Conservation (phyloP, 2,329 filamentous ascomycete genomes). For the Penicillium sclerotigenum region DNA sequence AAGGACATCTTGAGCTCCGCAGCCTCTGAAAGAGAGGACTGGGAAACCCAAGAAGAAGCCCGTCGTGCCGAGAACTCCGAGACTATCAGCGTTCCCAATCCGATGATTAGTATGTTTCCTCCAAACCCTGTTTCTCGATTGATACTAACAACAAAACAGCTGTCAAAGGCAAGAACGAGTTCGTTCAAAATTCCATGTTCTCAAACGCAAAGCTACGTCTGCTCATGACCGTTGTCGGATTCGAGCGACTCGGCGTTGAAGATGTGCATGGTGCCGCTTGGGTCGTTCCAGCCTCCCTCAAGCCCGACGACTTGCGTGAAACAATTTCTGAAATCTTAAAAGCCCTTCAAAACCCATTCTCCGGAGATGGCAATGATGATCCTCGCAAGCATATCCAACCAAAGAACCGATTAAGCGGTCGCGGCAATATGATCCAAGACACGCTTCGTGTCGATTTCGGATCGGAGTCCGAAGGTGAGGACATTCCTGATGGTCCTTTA, state of each 20-base stretch:
- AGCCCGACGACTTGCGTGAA: constrained; percentile 64
- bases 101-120: constrained; percentile 48
- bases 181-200: constrained; percentile 71
- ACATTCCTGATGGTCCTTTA: constrained; percentile 56
- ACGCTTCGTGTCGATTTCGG: constrained; percentile 60
- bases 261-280: constrained; percentile 75
- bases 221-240: constrained; percentile 72
- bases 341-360: constrained; percentile 73
- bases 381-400: constrained; percentile 78
- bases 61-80: constrained; percentile 45
- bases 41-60: constrained; percentile 69
- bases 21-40: constrained; percentile 69
- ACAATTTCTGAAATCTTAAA: constrained; percentile 70
- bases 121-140: neutral
- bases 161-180: constrained; percentile 63
- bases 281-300: constrained; percentile 67
- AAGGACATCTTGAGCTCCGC: constrained; percentile 68
- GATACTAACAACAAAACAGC: constrained; percentile 39
- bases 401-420: constrained; percentile 51
- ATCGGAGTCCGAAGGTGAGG: constrained; percentile 64
- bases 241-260: constrained; percentile 62
- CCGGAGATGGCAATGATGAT: constrained; percentile 69
- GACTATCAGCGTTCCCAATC: constrained; percentile 25
- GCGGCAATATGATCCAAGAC: constrained; percentile 31
- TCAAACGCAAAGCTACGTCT: constrained; percentile 85